phyloP scores from a whole-genome alignment of 2,329 filamentous ascomycete genomes.

The Verticillium nonalfalfae region DNA sequence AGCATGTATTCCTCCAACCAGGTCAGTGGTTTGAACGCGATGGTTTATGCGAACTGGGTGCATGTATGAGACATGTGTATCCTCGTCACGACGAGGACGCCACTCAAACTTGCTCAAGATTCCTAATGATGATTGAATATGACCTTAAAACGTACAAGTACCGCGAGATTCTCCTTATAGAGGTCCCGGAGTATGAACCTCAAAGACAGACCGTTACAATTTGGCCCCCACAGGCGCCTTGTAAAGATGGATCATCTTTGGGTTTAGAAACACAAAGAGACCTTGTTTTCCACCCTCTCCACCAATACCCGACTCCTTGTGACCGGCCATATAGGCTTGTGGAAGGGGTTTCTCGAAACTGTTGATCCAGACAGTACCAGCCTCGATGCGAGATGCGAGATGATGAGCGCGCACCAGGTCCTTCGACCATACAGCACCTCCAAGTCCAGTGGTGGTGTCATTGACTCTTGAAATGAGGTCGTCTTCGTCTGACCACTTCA shows the following conservation, averaged over 20 bases:
- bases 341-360: slow-evolving; percentile 21
- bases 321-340: slow-evolving; percentile 22
- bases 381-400: slow-evolving; percentile 48
- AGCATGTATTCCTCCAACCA: no score
- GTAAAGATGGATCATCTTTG: background rate
- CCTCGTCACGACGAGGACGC: no score
- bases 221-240: background rate
- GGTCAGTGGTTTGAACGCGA: no score
- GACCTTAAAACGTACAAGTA: no score
- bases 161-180: no score
- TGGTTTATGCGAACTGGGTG: no score
- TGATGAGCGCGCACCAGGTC: slow-evolving; percentile 42
- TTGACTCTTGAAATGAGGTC: slow-evolving; percentile 54
- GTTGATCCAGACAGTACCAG: slow-evolving; percentile 57
- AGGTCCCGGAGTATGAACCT: no score
- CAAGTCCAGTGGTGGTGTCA: slow-evolving; percentile 43
- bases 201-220: background rate
- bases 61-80: no score
- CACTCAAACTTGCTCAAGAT: no score
- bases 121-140: no score
- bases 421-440: slow-evolving; percentile 50
- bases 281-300: slow-evolving; percentile 26
- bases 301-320: slow-evolving; percentile 24
- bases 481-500: slow-evolving; percentile 54
- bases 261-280: slow-evolving; percentile 17